Percentiles rank a stretch among this genome's conserved stretches.
These are phyloP conservation scores for Yamagishiella unicocca DNA, from an alignment of 139 green algal genomes.

Conservation along the genomic window DNA sequence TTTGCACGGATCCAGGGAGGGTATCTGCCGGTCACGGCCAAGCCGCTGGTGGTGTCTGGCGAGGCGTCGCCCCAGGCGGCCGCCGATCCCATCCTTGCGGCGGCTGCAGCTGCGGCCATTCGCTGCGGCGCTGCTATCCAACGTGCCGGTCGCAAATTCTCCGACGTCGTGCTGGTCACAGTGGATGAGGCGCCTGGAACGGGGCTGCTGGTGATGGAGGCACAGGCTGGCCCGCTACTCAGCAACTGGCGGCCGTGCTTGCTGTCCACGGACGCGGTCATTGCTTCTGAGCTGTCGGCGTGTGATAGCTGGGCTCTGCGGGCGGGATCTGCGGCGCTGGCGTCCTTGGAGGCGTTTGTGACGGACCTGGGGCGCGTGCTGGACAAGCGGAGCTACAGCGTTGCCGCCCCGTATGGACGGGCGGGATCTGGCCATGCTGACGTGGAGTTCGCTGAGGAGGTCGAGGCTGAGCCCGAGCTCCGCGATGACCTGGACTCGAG, in stretches of 20 bases:
- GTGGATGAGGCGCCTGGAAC: not conserved
- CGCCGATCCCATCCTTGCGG: not conserved
- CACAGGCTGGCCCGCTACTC: slow-evolving; percentile 22
- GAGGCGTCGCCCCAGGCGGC: no score
- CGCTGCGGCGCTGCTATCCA: not conserved
- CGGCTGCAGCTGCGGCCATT: not conserved
- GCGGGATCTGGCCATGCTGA: not conserved
- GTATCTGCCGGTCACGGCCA: not conserved
- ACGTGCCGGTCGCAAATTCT: not conserved
- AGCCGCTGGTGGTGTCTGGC: not conserved
- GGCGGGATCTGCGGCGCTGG: not conserved
- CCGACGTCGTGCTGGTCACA: not conserved
- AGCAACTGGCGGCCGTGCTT: slow-evolving; percentile 31
- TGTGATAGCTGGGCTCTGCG: not conserved
- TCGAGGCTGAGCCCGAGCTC: not conserved
- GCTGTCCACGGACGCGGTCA: not conserved
- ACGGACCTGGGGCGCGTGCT: slow-evolving; percentile 27
- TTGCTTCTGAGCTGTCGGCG: not conserved
- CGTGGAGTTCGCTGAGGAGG: not conserved
- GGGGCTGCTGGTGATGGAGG: slow-evolving; percentile 30
- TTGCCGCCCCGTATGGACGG: not conserved
- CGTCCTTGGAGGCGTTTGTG: not conserved
- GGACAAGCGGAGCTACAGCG: slow-evolving; percentile 13
- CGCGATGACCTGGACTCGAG: not conserved
- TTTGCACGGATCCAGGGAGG: slow-evolving; percentile 33